A percentile compares a stretch with the other conserved stretches of the same genome.
These are phyloP conservation scores for Camelina neglecta DNA, from an alignment of 345 rosid species.

Conservation along the genomic window DNA sequence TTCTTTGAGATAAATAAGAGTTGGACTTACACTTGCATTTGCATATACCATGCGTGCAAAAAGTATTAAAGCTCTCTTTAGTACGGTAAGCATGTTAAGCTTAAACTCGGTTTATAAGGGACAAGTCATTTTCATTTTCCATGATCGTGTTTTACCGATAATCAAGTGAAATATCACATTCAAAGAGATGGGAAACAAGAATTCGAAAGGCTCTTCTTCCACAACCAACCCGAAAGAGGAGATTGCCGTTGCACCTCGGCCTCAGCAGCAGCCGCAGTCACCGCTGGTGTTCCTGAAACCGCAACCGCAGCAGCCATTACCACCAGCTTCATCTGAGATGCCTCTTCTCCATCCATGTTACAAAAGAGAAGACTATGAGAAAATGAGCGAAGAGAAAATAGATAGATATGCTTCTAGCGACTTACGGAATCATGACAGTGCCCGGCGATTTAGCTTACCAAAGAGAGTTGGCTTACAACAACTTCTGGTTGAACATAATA, in stretches of 20 bases:
- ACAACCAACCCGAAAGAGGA: neutral
- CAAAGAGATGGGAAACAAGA: constrained; percentile 3
- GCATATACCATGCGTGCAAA: neutral
- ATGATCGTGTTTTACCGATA: neutral
- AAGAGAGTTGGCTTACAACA: neutral
- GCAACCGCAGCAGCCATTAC: constrained; percentile 12
- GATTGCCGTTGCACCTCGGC: neutral
- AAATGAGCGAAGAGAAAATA: constrained; percentile 7
- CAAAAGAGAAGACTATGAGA: neutral
- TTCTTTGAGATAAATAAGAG: neutral
- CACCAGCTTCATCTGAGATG: constrained; percentile 1
- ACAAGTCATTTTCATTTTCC: neutral
- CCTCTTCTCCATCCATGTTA: neutral
- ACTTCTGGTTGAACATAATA: neutral
- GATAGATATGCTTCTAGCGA: neutral
- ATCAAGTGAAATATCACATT: neutral
- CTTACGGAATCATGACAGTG: neutral
- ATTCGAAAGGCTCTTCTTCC: neutral
- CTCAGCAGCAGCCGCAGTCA: neutral
- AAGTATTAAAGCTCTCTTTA: neutral
- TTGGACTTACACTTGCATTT: neutral
- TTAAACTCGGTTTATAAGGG: neutral
- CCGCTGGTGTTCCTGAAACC: neutral
- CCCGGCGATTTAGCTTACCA: neutral
- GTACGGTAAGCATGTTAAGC: neutral